phyloP scores from a whole-genome alignment of 257 asterid species.

The Echites panduratus region DNA sequence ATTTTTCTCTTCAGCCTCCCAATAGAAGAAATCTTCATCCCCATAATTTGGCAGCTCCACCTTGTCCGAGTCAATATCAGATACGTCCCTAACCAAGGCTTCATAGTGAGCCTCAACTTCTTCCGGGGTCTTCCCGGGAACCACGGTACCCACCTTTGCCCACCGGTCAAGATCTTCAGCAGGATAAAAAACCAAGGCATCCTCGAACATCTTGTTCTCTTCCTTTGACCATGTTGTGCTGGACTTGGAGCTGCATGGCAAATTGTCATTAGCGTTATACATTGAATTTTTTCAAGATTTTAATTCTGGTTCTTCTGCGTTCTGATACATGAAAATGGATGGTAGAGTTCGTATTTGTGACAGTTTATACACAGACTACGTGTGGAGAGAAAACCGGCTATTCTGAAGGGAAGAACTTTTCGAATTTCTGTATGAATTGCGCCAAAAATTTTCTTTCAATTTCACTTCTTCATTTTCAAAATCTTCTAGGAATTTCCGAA shows the following conservation, averaged over 20 bases:
- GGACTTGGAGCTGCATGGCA: too few relatives aligned
- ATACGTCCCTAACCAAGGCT: slow-evolving; percentile 10
- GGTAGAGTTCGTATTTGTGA: too few relatives aligned
- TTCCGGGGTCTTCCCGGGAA: slow-evolving; percentile 14
- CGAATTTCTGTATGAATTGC: neutral
- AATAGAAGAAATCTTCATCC: neutral
- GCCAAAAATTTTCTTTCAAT: neutral
- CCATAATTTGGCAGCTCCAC: slow-evolving; percentile 10
- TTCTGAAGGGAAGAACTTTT: neutral
- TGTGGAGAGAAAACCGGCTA: neutral
- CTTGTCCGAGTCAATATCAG: slow-evolving; percentile 11
- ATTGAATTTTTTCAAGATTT: neutral
- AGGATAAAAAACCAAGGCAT: slow-evolving; percentile 7
- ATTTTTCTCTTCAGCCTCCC: neutral
- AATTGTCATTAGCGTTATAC: neutral
- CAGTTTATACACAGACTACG: neutral
- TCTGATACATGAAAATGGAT: neutral
- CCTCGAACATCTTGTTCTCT: slow-evolving; percentile 22
- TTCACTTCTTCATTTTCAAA: too few relatives aligned
- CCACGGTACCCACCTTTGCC: slow-evolving; percentile 4
- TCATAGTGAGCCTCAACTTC: slow-evolving; percentile 13
- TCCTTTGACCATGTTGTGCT: neutral
- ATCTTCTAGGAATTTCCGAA: too few relatives aligned
- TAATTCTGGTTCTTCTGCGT: too few relatives aligned
- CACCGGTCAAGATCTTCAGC: slow-evolving; percentile 9